Percentiles rank a stretch among this genome's conserved stretches.
These are phyloP conservation scores for Senna siamea DNA, from an alignment of 306 rosid species.

Conservation along the genomic window DNA sequence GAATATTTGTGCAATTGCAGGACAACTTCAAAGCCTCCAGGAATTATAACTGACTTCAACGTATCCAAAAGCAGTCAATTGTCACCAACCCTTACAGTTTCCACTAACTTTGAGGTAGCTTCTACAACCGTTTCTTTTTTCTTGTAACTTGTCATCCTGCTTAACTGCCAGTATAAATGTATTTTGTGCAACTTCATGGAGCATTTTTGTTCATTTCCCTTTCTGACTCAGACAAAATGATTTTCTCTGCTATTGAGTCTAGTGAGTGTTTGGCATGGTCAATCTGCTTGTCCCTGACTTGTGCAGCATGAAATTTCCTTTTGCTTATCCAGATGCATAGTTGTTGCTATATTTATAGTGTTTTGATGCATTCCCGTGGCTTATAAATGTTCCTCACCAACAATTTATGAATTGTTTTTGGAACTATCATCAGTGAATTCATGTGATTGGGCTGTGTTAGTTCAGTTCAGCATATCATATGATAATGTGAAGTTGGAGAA, in stretches of 20 bases:
- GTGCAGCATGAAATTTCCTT: not conserved
- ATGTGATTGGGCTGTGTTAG: not conserved
- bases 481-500: not conserved
- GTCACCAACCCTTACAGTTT: slow-evolving; percentile 79
- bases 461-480: not conserved
- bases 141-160: slow-evolving; percentile 22
- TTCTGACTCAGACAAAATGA: slow-evolving; percentile 14
- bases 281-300: slow-evolving; percentile 3
- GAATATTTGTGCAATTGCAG: slow-evolving; percentile 54
- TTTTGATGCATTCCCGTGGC: not conserved
- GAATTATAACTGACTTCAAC: slow-evolving; percentile 64
- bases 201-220: not conserved
- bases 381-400: not conserved
- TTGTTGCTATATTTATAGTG: not conserved
- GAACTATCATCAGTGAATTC: not conserved
- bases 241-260: slow-evolving; percentile 24
- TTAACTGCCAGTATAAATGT: not conserved
- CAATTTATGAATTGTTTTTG: not conserved
- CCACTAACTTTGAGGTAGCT: slow-evolving; percentile 91
- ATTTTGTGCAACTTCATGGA: not conserved
- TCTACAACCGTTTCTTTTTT: slow-evolving; percentile 27
- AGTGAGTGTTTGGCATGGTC: slow-evolving; percentile 1
- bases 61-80: slow-evolving; percentile 65
- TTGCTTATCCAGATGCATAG: not conserved
- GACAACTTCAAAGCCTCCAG: slow-evolving; percentile 65